A percentile compares a stretch with the other conserved stretches of the same genome.
phyloP scores from a whole-genome alignment of 345 rosid species.

The Conringia planisiliqua region DNA sequence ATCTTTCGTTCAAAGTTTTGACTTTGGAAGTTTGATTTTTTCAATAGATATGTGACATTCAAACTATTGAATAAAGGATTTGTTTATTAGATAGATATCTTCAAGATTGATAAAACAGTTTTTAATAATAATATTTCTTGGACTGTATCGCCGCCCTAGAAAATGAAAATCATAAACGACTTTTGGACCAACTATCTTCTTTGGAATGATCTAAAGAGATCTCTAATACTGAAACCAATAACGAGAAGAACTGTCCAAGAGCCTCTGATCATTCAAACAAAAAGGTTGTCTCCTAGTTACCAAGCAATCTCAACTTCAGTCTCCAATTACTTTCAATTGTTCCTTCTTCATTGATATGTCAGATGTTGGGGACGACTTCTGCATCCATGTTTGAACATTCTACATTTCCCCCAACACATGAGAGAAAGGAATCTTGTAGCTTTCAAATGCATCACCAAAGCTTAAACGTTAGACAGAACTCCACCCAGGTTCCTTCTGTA shows the following conservation, averaged over 20 bases:
- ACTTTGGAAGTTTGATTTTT: neutral
- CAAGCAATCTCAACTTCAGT: neutral
- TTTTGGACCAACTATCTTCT: neutral
- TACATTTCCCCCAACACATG: neutral
- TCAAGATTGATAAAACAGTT: neutral
- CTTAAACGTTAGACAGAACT: constrained; percentile 42
- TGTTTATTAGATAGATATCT: neutral
- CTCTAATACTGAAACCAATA: too few species aligned
- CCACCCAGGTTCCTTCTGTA: constrained; percentile 66
- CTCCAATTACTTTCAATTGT: neutral
- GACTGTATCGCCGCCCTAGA: constrained; percentile 6
- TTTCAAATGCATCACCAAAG: neutral
- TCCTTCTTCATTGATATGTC: neutral
- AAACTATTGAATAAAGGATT: neutral
- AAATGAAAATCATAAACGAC: neutral
- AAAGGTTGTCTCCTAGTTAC: neutral
- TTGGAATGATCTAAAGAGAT: too few species aligned
- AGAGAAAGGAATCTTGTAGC: neutral
- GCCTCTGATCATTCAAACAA: neutral
- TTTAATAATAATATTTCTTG: neutral
- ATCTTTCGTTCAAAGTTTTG: constrained; percentile 12
- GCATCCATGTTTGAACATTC: constrained; percentile 9
- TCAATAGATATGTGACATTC: neutral
- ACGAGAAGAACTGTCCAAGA: neutral
- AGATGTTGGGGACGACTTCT: neutral